A percentile compares a stretch with the other conserved stretches of the same genome.
phyloP scores from a whole-genome alignment of 768 basidiomycete species.

The Pisolithus orientalis region DNA sequence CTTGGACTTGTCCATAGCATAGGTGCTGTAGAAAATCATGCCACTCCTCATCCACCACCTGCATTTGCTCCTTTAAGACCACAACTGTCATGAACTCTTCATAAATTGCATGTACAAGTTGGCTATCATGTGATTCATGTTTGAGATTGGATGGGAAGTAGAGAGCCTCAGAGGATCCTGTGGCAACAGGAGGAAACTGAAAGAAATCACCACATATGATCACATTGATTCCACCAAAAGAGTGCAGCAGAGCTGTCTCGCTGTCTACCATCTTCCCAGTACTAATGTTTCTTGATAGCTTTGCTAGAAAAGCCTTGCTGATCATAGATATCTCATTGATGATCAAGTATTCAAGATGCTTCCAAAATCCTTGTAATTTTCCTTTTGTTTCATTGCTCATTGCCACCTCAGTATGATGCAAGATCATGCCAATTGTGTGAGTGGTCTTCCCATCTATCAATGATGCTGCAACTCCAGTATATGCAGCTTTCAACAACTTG shows the following conservation, averaged over 20 bases:
- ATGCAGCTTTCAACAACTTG: slow-evolving; percentile 31
- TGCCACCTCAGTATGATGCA: neutral
- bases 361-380: neutral
- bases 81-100: no score
- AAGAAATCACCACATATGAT: slow-evolving; percentile 26
- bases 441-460: slow-evolving; percentile 32
- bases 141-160: no score
- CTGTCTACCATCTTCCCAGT: slow-evolving; percentile 10
- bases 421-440: slow-evolving; percentile 25
- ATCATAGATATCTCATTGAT: slow-evolving; percentile 38
- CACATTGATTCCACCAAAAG: slow-evolving; percentile 36
- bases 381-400: neutral
- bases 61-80: no score
- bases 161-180: no score
- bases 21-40: no score
- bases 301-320: slow-evolving; percentile 15
- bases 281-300: slow-evolving; percentile 11
- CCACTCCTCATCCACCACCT: no score
- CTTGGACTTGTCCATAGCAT: no score
- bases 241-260: neutral
- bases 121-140: no score
- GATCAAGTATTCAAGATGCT: slow-evolving; percentile 15
- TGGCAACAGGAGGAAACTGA: no score
- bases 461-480: slow-evolving; percentile 36
- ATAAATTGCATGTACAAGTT: no score